Percentiles rank a stretch among this genome's conserved stretches.
phyloP scores from a whole-genome alignment of 1,284 basidiomycete genomes.

The Cutaneotrichosporon sp. region DNA sequence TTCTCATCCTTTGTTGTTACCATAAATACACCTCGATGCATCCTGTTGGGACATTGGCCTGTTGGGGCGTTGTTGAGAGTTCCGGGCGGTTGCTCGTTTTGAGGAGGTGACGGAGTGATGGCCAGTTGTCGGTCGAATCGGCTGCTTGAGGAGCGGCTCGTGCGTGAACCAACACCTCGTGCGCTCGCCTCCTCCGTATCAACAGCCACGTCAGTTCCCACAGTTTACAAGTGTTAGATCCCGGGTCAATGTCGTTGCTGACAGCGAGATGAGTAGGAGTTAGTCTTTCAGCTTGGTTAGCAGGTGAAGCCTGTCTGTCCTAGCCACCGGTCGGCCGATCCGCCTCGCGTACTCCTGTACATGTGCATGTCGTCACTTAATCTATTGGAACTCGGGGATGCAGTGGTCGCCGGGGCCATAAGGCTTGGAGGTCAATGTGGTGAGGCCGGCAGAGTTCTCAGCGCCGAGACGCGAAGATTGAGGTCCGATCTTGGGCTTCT shows the following conservation, averaged over 20 bases:
- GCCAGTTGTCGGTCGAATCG: background rate
- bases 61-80: background rate
- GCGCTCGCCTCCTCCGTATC: no score
- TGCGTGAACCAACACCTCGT: background rate
- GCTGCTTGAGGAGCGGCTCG: background rate
- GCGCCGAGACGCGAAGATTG: slow-evolving; percentile 81
- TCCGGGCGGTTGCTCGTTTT: background rate
- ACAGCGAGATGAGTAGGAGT: background rate
- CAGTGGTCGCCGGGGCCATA: slow-evolving; percentile 92
- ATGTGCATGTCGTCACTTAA: slow-evolving; percentile 12
- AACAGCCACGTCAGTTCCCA: no score
- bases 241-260: background rate
- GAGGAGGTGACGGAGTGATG: background rate
- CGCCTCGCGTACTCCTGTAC: slow-evolving; percentile 8
- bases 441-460: slow-evolving; percentile 86
- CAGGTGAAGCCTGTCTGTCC: background rate
- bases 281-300: background rate
- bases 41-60: slow-evolving; percentile 4
- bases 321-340: background rate
- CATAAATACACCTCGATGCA: slow-evolving; percentile 15
- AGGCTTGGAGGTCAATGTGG: slow-evolving; percentile 81
- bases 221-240: background rate
- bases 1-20: slow-evolving; percentile 11
- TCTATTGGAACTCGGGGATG: slow-evolving; percentile 78
- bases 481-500: slow-evolving; percentile 87